phyloP scores from a whole-genome alignment of 176 grass and related monocot genomes.

The Themeda triandra region DNA sequence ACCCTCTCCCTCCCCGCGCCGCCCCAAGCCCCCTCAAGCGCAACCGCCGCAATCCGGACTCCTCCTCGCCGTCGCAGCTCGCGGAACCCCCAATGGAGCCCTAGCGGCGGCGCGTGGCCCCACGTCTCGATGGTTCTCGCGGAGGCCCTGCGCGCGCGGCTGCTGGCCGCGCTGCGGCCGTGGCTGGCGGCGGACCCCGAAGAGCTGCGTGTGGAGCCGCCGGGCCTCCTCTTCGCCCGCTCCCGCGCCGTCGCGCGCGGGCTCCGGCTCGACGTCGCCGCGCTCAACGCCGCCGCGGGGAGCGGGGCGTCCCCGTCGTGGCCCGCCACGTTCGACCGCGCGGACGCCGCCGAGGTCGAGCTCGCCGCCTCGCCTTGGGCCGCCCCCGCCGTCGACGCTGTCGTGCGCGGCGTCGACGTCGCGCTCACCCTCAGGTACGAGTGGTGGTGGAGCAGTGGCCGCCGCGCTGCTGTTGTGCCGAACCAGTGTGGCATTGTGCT shows the following conservation, averaged over 20 bases:
- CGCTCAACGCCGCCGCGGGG: slow-evolving; percentile 2
- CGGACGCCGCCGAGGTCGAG: slow-evolving; percentile 46
- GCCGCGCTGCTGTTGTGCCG: neutral
- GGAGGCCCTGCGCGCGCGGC: slow-evolving; percentile 36
- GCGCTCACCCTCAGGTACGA: slow-evolving; percentile 39
- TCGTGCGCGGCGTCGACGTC: slow-evolving; percentile 35
- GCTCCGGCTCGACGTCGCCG: slow-evolving; percentile 25
- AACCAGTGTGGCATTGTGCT: neutral
- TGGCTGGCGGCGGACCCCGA: slow-evolving; percentile 41
- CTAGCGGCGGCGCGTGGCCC: neutral
- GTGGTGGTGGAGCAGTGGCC: neutral
- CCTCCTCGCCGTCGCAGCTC: neutral
- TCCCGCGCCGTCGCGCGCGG: slow-evolving; percentile 32
- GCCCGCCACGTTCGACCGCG: slow-evolving; percentile 40
- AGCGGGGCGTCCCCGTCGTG: neutral
- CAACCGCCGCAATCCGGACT: slow-evolving; percentile 1
- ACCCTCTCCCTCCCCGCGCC: neutral
- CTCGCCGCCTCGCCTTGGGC: slow-evolving; percentile 41
- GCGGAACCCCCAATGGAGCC: neutral
- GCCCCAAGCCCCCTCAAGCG: neutral
- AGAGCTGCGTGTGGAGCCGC: slow-evolving; percentile 28
- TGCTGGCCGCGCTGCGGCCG: slow-evolving; percentile 39
- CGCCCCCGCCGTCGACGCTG: slow-evolving; percentile 33
- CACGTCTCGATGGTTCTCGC: slow-evolving; percentile 28
- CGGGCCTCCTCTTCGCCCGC: slow-evolving; percentile 14